Evolutionary conservation across 2,329 filamentous ascomycete species (phyloP), one percentile per base, ranked within the genome.

Genomic region (Diplodia intermedia): DNA sequence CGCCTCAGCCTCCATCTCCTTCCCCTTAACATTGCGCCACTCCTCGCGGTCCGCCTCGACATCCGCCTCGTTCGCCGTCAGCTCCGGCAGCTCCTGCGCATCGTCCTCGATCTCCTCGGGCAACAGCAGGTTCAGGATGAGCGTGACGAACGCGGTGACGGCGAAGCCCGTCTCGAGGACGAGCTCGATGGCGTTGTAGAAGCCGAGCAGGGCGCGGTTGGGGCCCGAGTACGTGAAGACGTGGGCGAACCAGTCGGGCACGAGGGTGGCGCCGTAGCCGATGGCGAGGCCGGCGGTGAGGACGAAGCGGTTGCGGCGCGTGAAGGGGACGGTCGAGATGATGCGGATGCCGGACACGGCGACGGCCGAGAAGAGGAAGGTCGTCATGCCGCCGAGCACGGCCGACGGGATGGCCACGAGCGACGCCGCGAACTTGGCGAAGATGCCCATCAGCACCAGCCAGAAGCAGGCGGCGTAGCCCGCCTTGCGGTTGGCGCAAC

Each of bases 381-480:
- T 93, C 0, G 92, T 84, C 82, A 84, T 84, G 50, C 82, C 82
- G 9, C 82, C 82, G 1, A 84, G 75, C 0, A 84, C 82, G 1
- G 82, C 73, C 11, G 72, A 75, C 0, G 92, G 92, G 71, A 95
- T 94, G 4, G 91, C 86, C 4, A 92, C 90, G 4, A 95, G 86
- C 0, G 91, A 86, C 0, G 92, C 92, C 0, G 91, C 91, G 72
- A 94, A 94, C 79, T 95, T 95, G 72, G 91, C 88, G 73, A 94
- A 93, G 69, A 95, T 82, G 18, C 92, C 92, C 88, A 93, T 93
- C 71, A 95, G 78, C 70, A 95, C 79, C 12, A 95, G 85, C 82
- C 93, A 93, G 73, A 91, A 84, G 76, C 87, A 93, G 75, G 89
- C 91, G 60, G 89, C 90, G 76, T 93, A 93, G 4, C 92, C 92